These are phyloP conservation scores for Eimeria necatrix DNA, from an alignment of 169 alveolate genomes.

Conservation along the genomic window DNA sequence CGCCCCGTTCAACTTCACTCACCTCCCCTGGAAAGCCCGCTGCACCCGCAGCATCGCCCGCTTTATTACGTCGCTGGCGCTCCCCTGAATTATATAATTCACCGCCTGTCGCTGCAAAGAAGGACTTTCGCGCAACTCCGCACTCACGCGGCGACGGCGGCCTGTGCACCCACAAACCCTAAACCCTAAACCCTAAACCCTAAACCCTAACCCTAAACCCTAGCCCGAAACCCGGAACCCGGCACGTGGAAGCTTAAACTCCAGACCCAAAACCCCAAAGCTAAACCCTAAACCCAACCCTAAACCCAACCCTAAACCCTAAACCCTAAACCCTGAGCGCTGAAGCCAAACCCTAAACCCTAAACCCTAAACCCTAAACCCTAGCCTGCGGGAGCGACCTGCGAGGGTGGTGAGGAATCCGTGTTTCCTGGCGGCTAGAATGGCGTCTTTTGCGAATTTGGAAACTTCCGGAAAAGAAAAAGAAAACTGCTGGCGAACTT, in stretches of 20 bases:
- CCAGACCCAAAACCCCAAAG: not conserved
- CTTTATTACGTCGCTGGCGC: slow-evolving; percentile 79
- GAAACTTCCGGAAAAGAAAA: slow-evolving; percentile 66
- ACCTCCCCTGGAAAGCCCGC: slow-evolving; percentile 53
- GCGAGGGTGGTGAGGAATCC: slow-evolving; percentile 76
- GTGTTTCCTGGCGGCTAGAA: not conserved
- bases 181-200: slow-evolving; percentile 32
- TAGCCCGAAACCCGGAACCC: not conserved
- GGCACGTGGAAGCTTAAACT: not conserved
- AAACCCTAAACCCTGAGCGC: not conserved
- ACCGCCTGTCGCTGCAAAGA: slow-evolving; percentile 17
- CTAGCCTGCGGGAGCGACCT: too few relatives aligned
- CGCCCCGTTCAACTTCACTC: not conserved
- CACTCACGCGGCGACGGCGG: not conserved
- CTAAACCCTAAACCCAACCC: not conserved
- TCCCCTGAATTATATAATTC: slow-evolving; percentile 78
- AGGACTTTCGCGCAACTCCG: not conserved
- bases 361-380: slow-evolving; percentile 7
- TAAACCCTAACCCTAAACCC: slow-evolving; percentile 49
- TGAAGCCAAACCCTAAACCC: not conserved
- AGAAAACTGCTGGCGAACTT: slow-evolving; percentile 22
- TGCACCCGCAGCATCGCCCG: slow-evolving; percentile 72
- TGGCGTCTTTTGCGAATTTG: not conserved
- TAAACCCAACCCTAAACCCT: not conserved
- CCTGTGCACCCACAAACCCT: not conserved